A percentile compares a stretch with the other conserved stretches of the same genome.
Conservation (phyloP, 495 filamentous ascomycete genomes). For the Collariella sp. region DNA sequence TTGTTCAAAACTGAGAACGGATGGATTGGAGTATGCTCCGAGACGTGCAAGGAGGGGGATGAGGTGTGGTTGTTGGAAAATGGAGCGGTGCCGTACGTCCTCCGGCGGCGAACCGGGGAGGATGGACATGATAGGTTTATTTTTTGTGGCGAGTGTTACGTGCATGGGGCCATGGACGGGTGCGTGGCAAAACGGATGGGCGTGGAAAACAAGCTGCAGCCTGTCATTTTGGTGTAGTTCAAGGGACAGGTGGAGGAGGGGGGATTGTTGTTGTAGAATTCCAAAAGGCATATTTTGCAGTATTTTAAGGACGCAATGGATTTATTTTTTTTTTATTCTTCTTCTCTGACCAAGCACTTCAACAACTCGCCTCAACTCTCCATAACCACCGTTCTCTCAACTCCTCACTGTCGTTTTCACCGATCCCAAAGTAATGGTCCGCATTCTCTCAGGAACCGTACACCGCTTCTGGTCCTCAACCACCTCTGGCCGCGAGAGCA, state of each 20-base stretch:
- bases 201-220: too few species aligned
- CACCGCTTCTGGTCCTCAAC: not conserved
- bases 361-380: too few species aligned
- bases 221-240: too few species aligned
- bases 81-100: slow-evolving; percentile 7
- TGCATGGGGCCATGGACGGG: slow-evolving; percentile 8
- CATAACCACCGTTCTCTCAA: too few species aligned
- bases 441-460: not conserved
- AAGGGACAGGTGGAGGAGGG: too few species aligned
- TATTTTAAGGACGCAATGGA: too few species aligned
- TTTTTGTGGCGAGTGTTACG: slow-evolving; percentile 8
- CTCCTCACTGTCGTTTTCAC: not conserved
- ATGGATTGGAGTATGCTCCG: slow-evolving; percentile 4
- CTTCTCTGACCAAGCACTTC: too few species aligned
- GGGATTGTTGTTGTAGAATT: too few species aligned
- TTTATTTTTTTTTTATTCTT: too few species aligned
- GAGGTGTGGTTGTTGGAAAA: slow-evolving; percentile 12
- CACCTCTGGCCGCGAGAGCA: not conserved
- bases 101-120: not conserved
- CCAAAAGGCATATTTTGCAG: too few species aligned
- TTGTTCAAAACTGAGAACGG: slow-evolving; percentile 1
- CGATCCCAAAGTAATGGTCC: not conserved
- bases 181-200: too few species aligned
- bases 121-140: not conserved
- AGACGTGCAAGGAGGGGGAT: slow-evolving; percentile 2